A percentile compares a stretch with the other conserved stretches of the same genome.
These are phyloP conservation scores for Gomphus sp. DNA, from an alignment of 1,284 basidiomycete genomes.

Conservation along the genomic window DNA sequence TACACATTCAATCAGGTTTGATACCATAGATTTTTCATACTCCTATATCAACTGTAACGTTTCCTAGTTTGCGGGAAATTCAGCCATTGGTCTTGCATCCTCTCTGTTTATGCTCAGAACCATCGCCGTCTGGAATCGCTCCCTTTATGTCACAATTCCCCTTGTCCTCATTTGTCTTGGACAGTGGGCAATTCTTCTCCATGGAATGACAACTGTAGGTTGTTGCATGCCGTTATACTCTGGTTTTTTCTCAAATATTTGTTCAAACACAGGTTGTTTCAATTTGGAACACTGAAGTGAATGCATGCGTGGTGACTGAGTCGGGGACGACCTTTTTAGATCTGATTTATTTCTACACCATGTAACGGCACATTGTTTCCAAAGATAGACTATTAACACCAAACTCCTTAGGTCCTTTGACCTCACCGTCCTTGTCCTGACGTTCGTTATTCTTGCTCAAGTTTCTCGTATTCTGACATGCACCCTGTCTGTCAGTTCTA, in stretches of 20 bases:
- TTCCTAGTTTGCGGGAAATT: constrained; percentile 49
- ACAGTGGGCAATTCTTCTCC: constrained; percentile 58
- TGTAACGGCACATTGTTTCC: constrained; percentile 18
- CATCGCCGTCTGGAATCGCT: constrained; percentile 61
- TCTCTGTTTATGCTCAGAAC: constrained; percentile 64
- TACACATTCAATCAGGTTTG: constrained; percentile 59
- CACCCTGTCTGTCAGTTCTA: constrained; percentile 14
- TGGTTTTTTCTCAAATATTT: background rate
- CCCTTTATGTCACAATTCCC: constrained; percentile 35
- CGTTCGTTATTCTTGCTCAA: constrained; percentile 25
- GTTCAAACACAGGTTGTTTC: constrained; percentile 20
- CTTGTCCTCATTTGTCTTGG: constrained; percentile 46
- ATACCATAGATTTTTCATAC: background rate
- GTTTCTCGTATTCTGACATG: constrained; percentile 29
- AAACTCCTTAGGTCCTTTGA: constrained; percentile 26
- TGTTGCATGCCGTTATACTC: background rate
- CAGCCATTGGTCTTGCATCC: constrained; percentile 53
- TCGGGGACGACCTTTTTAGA: constrained; percentile 50
- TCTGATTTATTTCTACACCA: constrained; percentile 60
- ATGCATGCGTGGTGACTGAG: constrained; percentile 39
- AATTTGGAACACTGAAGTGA: constrained; percentile 32
- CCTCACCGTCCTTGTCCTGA: constrained; percentile 38
- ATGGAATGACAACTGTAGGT: constrained; percentile 57
- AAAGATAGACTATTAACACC: constrained; percentile 1
- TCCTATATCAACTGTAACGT: background rate